These are phyloP conservation scores for Bolboschoenus planiculmis DNA, from an alignment of 176 grass and related monocot genomes.

Conservation along the genomic window DNA sequence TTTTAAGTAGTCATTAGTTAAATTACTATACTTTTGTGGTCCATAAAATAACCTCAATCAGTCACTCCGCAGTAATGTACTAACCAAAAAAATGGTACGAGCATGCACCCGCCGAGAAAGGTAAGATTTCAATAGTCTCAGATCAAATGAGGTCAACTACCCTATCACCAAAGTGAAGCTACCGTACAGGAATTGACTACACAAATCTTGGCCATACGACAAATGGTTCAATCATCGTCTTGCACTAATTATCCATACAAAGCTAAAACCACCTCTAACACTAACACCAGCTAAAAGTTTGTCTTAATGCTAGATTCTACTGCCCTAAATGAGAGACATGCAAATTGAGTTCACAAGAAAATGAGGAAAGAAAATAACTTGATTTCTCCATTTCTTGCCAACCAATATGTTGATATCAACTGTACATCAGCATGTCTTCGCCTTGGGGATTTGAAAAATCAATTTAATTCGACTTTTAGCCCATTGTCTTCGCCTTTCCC, in stretches of 20 bases:
- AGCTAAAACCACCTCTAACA: not conserved
- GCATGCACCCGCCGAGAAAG: not conserved
- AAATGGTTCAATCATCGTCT: slow-evolving; percentile 5
- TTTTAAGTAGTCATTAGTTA: not conserved
- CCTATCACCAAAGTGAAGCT: not conserved
- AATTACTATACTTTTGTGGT: not conserved
- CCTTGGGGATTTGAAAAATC: not conserved
- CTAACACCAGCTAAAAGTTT: not conserved
- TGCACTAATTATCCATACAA: not conserved
- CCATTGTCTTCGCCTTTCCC: slow-evolving; percentile 9
- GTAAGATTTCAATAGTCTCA: not conserved
- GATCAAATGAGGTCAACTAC: not conserved
- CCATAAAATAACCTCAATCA: not conserved
- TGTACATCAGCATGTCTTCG: slow-evolving; percentile 9
- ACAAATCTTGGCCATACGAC: not conserved
- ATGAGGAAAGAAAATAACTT: not conserved
- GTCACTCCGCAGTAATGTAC: not conserved
- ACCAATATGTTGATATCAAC: slow-evolving; percentile 13
- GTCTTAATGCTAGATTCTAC: slow-evolving; percentile 5
- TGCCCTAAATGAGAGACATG: slow-evolving; percentile 4
- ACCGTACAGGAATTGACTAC: not conserved
- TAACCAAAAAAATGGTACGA: not conserved
- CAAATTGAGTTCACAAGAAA: slow-evolving; percentile 15
- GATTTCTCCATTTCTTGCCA: slow-evolving; percentile 17
- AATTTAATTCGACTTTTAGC: slow-evolving; percentile 20